A percentile compares a stretch with the other conserved stretches of the same genome.
phyloP scores from a whole-genome alignment of 1,284 basidiomycete genomes.

The Vanrija humicola region DNA sequence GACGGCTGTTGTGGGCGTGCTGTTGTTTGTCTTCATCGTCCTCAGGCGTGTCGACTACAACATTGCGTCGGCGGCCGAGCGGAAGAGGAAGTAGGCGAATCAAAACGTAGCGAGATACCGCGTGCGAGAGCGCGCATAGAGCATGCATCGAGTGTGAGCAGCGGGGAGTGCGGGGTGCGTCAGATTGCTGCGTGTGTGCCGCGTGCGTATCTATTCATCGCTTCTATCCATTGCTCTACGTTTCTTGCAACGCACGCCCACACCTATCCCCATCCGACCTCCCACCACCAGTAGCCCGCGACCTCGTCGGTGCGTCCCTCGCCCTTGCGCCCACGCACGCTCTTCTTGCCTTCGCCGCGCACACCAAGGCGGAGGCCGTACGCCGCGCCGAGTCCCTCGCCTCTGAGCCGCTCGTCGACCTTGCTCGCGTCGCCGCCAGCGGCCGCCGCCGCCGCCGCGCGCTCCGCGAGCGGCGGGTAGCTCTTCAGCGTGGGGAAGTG shows the following conservation, averaged over 20 bases:
- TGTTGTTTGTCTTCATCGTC: slow-evolving; percentile 41
- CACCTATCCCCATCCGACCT: slow-evolving; percentile 43
- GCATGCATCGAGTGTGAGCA: not conserved
- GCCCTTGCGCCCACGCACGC: slow-evolving; percentile 39
- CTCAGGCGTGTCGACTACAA: slow-evolving; percentile 44
- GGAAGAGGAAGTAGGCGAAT: not conserved
- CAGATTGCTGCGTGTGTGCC: too few species aligned
- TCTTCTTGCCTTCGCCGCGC: slow-evolving; percentile 34
- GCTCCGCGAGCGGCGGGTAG: slow-evolving; percentile 24
- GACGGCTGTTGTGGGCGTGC: slow-evolving; percentile 31
- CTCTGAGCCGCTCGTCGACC: slow-evolving; percentile 13
- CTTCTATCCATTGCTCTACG: too few species aligned
- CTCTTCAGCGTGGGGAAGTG: slow-evolving; percentile 36
- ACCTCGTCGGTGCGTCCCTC: slow-evolving; percentile 47
- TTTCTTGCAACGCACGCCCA: too few species aligned
- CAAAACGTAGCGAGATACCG: not conserved
- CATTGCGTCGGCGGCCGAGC: slow-evolving; percentile 24
- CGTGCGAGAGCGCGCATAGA: not conserved
- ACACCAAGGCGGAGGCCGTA: slow-evolving; percentile 33
- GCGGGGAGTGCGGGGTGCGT: not conserved
- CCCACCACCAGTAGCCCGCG: slow-evolving; percentile 50
- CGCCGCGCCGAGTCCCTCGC: slow-evolving; percentile 31
- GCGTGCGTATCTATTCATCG: too few species aligned
- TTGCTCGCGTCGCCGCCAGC: not conserved
- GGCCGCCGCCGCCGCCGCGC: slow-evolving; percentile 14